Evolutionary conservation across 345 rosid genomes (phyloP).

Genomic region (Eucalyptus tenuipes): DNA sequence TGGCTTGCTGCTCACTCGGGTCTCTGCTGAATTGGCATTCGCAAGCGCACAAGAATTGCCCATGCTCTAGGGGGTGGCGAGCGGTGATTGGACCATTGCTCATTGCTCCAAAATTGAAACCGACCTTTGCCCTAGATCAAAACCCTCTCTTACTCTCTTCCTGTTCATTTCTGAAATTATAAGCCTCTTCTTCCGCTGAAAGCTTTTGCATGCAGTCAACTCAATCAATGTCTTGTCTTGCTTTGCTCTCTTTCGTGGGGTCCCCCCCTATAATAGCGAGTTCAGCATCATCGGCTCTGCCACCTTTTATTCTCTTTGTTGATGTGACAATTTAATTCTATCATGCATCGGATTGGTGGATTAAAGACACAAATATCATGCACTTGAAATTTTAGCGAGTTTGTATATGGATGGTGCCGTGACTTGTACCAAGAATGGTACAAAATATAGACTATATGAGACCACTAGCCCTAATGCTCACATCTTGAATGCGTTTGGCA

Average conservation of each 20-base stretch:
- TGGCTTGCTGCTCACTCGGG: neutral
- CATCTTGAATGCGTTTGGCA: neutral
- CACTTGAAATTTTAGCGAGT: neutral
- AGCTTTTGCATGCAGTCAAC: neutral
- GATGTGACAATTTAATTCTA: neutral
- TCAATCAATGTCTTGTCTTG: neutral
- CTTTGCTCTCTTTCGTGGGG: neutral
- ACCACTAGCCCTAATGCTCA: neutral
- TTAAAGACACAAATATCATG: neutral
- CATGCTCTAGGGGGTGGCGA: neutral
- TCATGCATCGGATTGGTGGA: neutral
- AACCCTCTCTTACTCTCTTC: neutral
- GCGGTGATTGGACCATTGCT: neutral
- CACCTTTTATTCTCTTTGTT: neutral
- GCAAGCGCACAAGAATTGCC: neutral
- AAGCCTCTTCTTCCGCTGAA: neutral
- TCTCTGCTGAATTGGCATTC: neutral
- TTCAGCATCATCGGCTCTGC: neutral
- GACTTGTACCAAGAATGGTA: neutral
- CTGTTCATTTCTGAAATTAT: neutral
- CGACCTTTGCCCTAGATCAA: neutral
- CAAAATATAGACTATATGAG: neutral
- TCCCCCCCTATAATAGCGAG: neutral
- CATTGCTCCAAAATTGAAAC: neutral
- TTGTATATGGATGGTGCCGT: neutral